Evolutionary conservation across 1,139 yeast species (phyloP).

Genomic region (Scheffersomyces quercinus): DNA sequence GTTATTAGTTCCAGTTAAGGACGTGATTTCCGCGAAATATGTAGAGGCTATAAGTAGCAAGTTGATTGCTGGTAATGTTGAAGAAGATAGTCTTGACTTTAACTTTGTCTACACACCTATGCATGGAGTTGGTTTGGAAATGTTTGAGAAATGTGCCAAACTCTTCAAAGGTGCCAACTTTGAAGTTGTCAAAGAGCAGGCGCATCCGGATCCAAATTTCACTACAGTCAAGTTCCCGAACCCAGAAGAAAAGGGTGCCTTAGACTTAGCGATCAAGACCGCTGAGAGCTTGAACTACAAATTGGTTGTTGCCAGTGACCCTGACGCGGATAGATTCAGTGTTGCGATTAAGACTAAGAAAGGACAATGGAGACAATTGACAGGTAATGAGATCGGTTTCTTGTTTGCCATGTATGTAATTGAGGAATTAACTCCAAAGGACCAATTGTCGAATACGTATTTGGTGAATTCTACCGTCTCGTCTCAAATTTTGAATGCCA

Average conservation of each 20-base stretch:
- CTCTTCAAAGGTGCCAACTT: conserved; percentile 30
- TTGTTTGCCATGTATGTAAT: conserved; percentile 71
- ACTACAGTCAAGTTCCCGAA: conserved; percentile 89
- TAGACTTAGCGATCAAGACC: conserved; percentile 62
- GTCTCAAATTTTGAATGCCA: conserved; percentile 71
- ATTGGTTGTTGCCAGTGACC: conserved; percentile 86
- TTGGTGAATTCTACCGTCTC: conserved; percentile 89
- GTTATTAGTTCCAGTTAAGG: conserved; percentile 27
- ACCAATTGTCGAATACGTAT: conserved; percentile 44
- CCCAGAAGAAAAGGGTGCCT: conserved; percentile 94
- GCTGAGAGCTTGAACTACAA: conserved; percentile 50
- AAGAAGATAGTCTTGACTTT: conserved; percentile 22
- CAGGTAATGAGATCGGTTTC: conserved; percentile 90
- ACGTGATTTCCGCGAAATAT: conserved; percentile 37
- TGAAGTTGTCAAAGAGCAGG: conserved; percentile 56
- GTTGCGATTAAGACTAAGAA: conserved; percentile 56
- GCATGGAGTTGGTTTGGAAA: conserved; percentile 86
- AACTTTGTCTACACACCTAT: conserved; percentile 84
- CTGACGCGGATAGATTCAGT: conserved; percentile 94
- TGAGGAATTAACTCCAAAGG: conserved; percentile 31
- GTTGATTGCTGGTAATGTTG: conserved; percentile 19
- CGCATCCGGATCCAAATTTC: conserved; percentile 77
- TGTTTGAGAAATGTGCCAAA: conserved; percentile 32
- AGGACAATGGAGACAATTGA: conserved; percentile 70
- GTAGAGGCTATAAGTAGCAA: conserved; percentile 27